Evolutionary conservation across 2,329 filamentous ascomycete species (phyloP).

Genomic region (Ascosphaera aggregata): DNA sequence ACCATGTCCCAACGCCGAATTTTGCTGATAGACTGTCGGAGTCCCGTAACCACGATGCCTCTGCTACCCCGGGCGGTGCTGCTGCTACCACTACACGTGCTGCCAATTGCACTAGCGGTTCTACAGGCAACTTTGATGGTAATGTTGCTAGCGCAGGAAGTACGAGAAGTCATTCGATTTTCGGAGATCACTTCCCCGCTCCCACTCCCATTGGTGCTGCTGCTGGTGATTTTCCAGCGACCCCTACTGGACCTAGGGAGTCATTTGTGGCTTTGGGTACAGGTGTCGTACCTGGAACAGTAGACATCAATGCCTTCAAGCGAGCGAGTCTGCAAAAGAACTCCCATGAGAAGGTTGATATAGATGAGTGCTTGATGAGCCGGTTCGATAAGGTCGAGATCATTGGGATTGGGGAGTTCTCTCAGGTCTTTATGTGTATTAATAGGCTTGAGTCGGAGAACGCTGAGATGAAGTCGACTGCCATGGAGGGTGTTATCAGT

Average conservation of each 20-base stretch:
- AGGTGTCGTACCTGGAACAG: background rate
- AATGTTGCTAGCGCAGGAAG: background rate
- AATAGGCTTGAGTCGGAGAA: background rate
- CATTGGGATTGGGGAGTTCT: constrained; percentile 79
- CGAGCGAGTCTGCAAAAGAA: background rate
- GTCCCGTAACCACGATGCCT: no score
- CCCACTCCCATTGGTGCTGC: background rate
- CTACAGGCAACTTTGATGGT: background rate
- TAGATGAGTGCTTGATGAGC: constrained; percentile 49
- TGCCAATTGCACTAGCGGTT: constrained; percentile 10
- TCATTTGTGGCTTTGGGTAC: constrained; percentile 16
- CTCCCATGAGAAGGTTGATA: constrained; percentile 22
- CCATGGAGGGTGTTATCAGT: background rate
- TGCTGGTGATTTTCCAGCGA: constrained; percentile 52
- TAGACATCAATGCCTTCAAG: constrained; percentile 1
- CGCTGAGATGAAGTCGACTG: background rate
- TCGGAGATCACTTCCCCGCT: constrained; percentile 2
- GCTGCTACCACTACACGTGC: background rate
- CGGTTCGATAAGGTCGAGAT: constrained; percentile 63
- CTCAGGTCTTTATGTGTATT: constrained; percentile 42
- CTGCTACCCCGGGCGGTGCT: no score
- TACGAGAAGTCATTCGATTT: background rate
- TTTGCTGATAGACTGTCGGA: no score
- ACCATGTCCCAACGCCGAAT: constrained; percentile 44
- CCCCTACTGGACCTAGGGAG: constrained; percentile 47